Percentiles rank a stretch among this genome's conserved stretches.
phyloP scores from a whole-genome alignment of 805 yeast species.

The Scheffersomyces ergatensis region DNA sequence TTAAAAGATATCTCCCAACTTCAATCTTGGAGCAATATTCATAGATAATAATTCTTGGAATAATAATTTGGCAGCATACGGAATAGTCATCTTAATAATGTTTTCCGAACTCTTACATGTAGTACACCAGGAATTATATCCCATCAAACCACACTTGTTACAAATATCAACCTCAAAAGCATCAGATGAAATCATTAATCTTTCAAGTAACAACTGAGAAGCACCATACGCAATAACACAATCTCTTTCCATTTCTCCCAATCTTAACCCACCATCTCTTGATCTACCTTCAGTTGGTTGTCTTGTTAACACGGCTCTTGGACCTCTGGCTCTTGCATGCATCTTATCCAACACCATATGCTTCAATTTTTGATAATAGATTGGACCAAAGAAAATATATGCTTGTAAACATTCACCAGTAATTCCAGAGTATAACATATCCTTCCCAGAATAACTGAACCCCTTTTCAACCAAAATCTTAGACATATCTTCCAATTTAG shows the following conservation, averaged over 20 bases:
- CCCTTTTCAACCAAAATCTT: slow-evolving; percentile 86
- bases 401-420: slow-evolving; percentile 98
- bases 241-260: slow-evolving; percentile 99
- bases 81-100: slow-evolving; percentile 91
- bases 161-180: slow-evolving; percentile 98
- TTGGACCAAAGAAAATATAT: slow-evolving; percentile 97
- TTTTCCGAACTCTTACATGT: slow-evolving; percentile 86
- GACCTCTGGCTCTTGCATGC: slow-evolving; percentile 99
- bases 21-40: slow-evolving; percentile 97
- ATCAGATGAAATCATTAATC: slow-evolving; percentile 95
- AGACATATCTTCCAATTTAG: slow-evolving; percentile 95
- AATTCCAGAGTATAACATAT: slow-evolving; percentile 94
- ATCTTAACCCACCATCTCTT: slow-evolving; percentile 96
- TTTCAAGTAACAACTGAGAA: slow-evolving; percentile 86
- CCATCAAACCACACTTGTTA: slow-evolving; percentile 93
- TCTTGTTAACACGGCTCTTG: slow-evolving; percentile 95
- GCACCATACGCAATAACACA: slow-evolving; percentile 99
- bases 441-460: slow-evolving; percentile 92
- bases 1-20: slow-evolving; percentile 79
- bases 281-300: slow-evolving; percentile 99
- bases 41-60: slow-evolving; percentile 97
- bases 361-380: slow-evolving; percentile 95
- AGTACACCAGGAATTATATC: slow-evolving; percentile 97
- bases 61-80: slow-evolving; percentile 95
- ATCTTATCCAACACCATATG: slow-evolving; percentile 98